Evolutionary conservation across 164 flowering plant species (phyloP), one percentile per base, ranked within the genome.

Genomic region (Liriodendron chinense): DNA sequence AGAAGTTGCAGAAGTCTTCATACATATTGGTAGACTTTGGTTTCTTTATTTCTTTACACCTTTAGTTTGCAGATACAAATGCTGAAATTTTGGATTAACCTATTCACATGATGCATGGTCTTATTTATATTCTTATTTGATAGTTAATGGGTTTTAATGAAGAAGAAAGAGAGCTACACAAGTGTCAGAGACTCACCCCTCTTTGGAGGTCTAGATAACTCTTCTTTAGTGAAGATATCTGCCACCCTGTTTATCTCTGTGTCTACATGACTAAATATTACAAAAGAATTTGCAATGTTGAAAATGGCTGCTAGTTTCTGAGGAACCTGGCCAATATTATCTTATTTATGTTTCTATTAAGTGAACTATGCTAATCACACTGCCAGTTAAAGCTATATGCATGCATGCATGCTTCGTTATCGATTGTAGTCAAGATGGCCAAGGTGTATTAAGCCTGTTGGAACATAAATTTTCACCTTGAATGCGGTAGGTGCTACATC

Each of bases 1-100:
- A 50, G 90, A 86, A 84, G 93, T 96, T 43, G 74, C 97, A 56
- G 99, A 96, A 86, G 94, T 94, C 76, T 96, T 92, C 85, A 88
- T 94, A 80, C 99, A 96, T 82, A 94, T 96, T 70, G 99, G 98
- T 93, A 89, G 20, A 34, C 21, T 73, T 18, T 23, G 4, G 47
- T 5, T 57, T 68, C 21, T 70, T 70, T 25, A 16, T 66, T 74
- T 20, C 34, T 70, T 53, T 73, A 21, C 34, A 69, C 2, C 49
- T 67, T 18, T 26, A 22, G 56, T n/a, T 25, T 74, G 9, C 25
- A 24, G 26, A 64, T 64, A 21, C 67, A 21, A 64, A 22, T 21
- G 67, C 18, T 66, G 69, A 25, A 24, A 66, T 66, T 66, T 66
- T 18, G 20, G 69, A 16, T 25, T 10, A 66, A 26, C 67, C 22